Evolutionary conservation across 2,329 filamentous ascomycete species (phyloP).

Genomic region (Acrocalymma vagum): DNA sequence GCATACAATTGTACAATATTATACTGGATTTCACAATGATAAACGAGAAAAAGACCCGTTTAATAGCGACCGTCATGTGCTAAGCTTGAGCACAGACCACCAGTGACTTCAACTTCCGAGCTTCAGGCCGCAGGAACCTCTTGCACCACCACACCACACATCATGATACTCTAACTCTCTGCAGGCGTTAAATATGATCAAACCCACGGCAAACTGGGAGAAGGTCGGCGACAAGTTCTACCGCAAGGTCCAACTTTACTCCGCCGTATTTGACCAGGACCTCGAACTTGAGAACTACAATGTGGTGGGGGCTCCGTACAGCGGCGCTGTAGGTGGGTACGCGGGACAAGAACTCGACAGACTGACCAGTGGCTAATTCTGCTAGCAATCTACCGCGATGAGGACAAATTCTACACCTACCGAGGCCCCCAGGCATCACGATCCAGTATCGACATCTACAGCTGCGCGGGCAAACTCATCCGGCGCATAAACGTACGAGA

Average conservation of each 20-base stretch:
- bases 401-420: conserved; percentile 82
- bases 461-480: conserved; percentile 87
- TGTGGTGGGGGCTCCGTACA: conserved; percentile 90
- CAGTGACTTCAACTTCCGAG: conserved; percentile 4
- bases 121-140: conserved; percentile 15
- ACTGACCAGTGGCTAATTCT: conserved; percentile 36
- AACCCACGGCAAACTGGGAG: conserved; percentile 91
- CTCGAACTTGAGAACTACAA: conserved; percentile 95
- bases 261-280: conserved; percentile 89
- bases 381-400: conserved; percentile 86
- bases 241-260: conserved; percentile 92
- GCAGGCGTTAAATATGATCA: conserved; percentile 51
- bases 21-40: no score
- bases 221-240: conserved; percentile 93
- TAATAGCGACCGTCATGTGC: no score
- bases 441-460: conserved; percentile 92
- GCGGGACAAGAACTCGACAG: conserved; percentile 3
- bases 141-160: conserved; percentile 10
- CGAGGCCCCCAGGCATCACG: conserved; percentile 76
- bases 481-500: conserved; percentile 72
- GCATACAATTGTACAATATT: no score
- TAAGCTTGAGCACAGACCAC: conserved; percentile 17
- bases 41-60: no score
- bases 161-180: conserved; percentile 12
- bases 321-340: conserved; percentile 83